phyloP scores from a whole-genome alignment of 768 basidiomycete species.

The Leccinum longicurvipes region DNA sequence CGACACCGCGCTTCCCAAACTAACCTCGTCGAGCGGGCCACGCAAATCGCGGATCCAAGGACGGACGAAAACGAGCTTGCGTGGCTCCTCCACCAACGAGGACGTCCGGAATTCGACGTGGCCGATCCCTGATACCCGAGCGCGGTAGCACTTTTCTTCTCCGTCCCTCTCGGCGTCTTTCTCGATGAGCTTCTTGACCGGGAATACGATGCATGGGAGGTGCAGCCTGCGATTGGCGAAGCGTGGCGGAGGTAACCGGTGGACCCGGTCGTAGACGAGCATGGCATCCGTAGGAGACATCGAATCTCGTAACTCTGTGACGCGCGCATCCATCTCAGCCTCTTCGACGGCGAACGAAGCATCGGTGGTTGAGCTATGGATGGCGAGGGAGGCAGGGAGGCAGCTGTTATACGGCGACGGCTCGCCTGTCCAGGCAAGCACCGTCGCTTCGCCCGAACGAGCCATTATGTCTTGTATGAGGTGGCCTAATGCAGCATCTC shows the following conservation, averaged over 20 bases:
- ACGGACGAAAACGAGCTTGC: conserved; percentile 4
- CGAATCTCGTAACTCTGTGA: not conserved
- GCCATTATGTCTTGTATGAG: conserved; percentile 12
- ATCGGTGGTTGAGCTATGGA: not conserved
- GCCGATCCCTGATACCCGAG: conserved; percentile 3
- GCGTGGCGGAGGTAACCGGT: not conserved
- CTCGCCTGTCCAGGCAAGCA: conserved; percentile 11
- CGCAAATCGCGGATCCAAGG: conserved; percentile 14
- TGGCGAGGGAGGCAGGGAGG: conserved; percentile 2
- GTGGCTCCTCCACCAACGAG: not conserved
- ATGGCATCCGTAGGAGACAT: not conserved
- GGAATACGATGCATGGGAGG: conserved; percentile 13
- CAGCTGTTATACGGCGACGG: conserved; percentile 15
- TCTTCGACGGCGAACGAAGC: not conserved
- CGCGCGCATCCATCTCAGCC: not conserved
- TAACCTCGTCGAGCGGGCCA: not conserved
- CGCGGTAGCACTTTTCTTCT: not conserved
- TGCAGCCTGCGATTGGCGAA: conserved; percentile 2
- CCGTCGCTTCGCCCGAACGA: conserved; percentile 5
- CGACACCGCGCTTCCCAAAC: not conserved
- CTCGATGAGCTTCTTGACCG: not conserved
- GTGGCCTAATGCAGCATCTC: conserved; percentile 5
- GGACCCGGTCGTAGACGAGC: not conserved
- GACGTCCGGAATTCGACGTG: conserved; percentile 2
- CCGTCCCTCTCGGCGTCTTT: not conserved